Percentiles rank a stretch among this genome's conserved stretches.
phyloP scores from a whole-genome alignment of 192 early-diverging fungal species.

The Coemansia sp. region DNA sequence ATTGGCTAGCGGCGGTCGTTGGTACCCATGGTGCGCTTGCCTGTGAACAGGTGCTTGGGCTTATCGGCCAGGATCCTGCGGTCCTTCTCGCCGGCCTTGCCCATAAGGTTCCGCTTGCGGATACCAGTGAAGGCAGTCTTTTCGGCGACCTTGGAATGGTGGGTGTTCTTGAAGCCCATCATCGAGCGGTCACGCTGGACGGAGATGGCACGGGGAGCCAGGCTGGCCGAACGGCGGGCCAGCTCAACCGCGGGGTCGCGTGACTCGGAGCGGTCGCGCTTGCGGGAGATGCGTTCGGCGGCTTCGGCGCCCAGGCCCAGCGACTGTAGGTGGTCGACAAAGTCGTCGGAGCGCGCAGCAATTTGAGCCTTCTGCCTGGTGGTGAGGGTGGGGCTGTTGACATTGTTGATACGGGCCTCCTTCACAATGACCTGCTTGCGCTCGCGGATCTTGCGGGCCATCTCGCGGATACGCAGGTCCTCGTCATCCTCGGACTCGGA shows the following conservation, averaged over 20 bases:
- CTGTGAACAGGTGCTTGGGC: constrained; percentile 97
- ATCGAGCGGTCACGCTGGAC: constrained; percentile 60
- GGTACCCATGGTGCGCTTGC: constrained; percentile 79
- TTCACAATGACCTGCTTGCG: constrained; percentile 79
- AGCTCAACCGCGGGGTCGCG: constrained; percentile 56
- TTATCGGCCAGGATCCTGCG: constrained; percentile 84
- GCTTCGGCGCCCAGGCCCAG: constrained; percentile 68
- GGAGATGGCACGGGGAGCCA: constrained; percentile 55
- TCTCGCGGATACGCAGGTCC: constrained; percentile 67
- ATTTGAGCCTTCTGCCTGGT: constrained; percentile 33
- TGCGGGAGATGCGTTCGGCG: constrained; percentile 63
- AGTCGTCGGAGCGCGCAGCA: constrained; percentile 44
- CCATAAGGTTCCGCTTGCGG: constrained; percentile 67
- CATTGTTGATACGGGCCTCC: constrained; percentile 72
- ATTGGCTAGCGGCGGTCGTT: constrained; percentile 82
- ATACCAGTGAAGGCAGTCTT: constrained; percentile 72
- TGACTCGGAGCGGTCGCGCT: constrained; percentile 71
- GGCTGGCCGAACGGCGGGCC: constrained; percentile 53
- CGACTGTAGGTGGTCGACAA: constrained; percentile 64
- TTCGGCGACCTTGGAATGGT: constrained; percentile 53
- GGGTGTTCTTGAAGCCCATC: constrained; percentile 65
- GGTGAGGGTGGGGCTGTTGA: constrained; percentile 68
- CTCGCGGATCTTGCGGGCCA: constrained; percentile 74
- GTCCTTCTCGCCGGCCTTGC: constrained; percentile 89
- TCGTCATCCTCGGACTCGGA: constrained; percentile 69